Conservation (phyloP, 805 yeast genomes). For the Scheffersomyces coipomensis region DNA sequence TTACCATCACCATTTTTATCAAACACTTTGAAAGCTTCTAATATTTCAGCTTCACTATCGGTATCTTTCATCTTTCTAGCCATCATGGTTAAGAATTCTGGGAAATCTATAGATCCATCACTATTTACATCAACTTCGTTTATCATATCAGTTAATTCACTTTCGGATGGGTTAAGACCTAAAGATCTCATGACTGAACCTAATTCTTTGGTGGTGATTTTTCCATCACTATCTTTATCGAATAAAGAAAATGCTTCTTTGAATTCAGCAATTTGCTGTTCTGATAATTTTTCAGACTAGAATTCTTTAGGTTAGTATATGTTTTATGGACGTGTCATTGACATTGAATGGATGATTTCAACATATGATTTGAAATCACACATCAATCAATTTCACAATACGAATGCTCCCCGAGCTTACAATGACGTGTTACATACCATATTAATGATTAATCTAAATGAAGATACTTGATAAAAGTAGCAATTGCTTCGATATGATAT, state of each 20-base stretch:
- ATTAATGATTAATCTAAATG: too few relatives aligned
- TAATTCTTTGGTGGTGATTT: constrained; percentile 90
- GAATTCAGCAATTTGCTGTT: constrained; percentile 95
- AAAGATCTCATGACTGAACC: constrained; percentile 99
- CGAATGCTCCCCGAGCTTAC: too few relatives aligned
- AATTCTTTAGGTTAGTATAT: too few relatives aligned
- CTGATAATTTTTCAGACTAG: constrained; percentile 87
- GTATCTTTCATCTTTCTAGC: constrained; percentile 84
- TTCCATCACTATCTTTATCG: constrained; percentile 96
- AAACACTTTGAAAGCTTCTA: constrained; percentile 97
- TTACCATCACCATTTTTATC: constrained; percentile 96
- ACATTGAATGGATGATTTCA: too few relatives aligned
- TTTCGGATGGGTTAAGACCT: constrained; percentile 95
- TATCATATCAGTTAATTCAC: constrained; percentile 94
- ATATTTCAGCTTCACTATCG: constrained; percentile 94
- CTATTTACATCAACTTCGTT: constrained; percentile 96
- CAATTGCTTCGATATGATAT: too few relatives aligned
- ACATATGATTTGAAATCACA: too few relatives aligned
- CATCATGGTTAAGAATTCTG: constrained; percentile 47
- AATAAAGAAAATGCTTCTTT: constrained; percentile 97
- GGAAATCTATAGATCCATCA: constrained; percentile 66
- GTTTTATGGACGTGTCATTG: too few relatives aligned
- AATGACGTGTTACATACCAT: too few relatives aligned
- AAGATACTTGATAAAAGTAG: too few relatives aligned
- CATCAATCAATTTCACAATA: too few relatives aligned